These are phyloP conservation scores for Fonsecaea pugnacius DNA, from an alignment of 2,329 filamentous ascomycete species.

Conservation along the genomic window DNA sequence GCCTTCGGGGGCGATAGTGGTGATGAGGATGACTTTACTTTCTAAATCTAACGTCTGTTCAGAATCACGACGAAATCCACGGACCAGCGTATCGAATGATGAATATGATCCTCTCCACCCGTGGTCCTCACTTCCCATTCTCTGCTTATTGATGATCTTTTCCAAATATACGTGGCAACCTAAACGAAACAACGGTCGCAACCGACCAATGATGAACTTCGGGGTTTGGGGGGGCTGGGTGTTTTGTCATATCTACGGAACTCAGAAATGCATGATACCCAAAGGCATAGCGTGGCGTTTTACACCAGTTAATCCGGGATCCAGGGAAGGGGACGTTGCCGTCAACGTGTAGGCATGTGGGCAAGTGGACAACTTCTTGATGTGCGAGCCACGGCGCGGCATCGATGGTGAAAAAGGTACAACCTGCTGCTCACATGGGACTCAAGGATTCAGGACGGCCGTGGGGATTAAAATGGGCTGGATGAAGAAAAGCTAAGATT, in stretches of 20 bases:
- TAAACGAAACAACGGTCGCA: not conserved
- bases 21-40: constrained; percentile 27
- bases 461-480: no score
- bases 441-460: not conserved
- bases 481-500: no score
- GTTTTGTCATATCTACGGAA: not conserved
- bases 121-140: not conserved
- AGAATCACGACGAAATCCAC: constrained; percentile 2
- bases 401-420: not conserved
- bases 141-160: not conserved
- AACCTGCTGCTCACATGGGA: not conserved
- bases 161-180: not conserved
- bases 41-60: constrained; percentile 2
- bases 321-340: not conserved
- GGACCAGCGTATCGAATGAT: not conserved
- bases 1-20: constrained; percentile 1
- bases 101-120: not conserved
- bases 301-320: not conserved
- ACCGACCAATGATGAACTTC: not conserved
- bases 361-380: not conserved
- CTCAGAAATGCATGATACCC: not conserved
- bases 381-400: not conserved
- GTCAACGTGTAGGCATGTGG: not conserved
- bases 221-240: not conserved
- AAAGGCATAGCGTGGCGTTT: not conserved